Conservation (phyloP, 1,284 basidiomycete genomes). For the Xanthoconium separans region DNA sequence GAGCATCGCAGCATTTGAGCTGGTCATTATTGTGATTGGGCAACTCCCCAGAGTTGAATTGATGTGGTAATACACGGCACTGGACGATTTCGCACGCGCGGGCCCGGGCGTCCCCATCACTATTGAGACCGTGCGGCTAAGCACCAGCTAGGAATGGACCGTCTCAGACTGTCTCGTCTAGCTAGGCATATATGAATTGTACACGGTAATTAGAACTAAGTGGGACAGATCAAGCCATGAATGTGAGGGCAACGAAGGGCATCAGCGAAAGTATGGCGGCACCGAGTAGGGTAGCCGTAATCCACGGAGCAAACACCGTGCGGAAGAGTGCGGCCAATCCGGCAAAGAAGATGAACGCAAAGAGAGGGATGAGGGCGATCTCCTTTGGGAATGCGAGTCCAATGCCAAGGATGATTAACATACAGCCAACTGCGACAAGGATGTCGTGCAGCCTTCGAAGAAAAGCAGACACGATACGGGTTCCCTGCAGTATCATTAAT, state of each 20-base stretch:
- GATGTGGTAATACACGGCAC: no score
- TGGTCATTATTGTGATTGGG: conserved; percentile 34
- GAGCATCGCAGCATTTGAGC: conserved; percentile 32
- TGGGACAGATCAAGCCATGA: background rate
- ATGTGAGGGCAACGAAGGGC: background rate
- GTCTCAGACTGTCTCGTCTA: no score
- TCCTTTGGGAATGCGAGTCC: background rate
- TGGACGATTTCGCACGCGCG: no score
- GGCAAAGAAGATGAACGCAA: background rate
- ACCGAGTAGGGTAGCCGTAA: background rate
- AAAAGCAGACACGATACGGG: background rate
- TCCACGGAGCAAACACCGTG: background rate
- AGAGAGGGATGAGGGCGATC: background rate
- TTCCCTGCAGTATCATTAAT: background rate
- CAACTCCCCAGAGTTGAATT: no score
- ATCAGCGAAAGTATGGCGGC: background rate
- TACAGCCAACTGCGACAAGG: background rate
- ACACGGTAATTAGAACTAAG: no score
- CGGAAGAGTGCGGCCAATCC: background rate
- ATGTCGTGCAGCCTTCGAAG: background rate
- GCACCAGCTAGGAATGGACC: no score
- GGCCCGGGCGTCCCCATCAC: no score
- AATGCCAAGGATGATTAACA: background rate
- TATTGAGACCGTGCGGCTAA: no score
- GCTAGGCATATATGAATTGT: background rate